A percentile compares a stretch with the other conserved stretches of the same genome.
Conservation (phyloP, 371 early-diverging fungal genomes). For the Choanephora cucurbitarum region DNA sequence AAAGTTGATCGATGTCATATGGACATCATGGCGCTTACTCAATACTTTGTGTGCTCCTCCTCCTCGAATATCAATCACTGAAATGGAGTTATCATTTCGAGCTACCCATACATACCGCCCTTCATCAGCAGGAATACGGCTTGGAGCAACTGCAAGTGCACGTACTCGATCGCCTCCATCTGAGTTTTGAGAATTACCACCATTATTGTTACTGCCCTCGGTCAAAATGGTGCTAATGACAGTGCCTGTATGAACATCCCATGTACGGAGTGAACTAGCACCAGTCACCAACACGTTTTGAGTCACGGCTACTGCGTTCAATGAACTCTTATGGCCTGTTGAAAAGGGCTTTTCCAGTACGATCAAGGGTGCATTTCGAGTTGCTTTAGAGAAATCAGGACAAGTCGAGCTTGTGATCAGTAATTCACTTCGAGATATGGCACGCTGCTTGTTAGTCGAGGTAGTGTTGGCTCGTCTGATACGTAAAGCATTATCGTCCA, state of each 20-base stretch:
- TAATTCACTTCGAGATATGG: conserved; percentile 22
- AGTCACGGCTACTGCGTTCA: conserved; percentile 12
- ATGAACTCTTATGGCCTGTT: conserved; percentile 19
- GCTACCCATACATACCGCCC: conserved; percentile 69
- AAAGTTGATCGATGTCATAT: conserved; percentile 61
- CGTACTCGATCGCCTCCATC: conserved; percentile 33
- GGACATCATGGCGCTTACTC: conserved; percentile 54
- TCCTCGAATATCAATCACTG: conserved; percentile 55
- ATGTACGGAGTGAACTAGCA: conserved; percentile 12
- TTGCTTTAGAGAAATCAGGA: conserved; percentile 24
- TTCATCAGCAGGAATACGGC: conserved; percentile 44
- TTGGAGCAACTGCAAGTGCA: conserved; percentile 42
- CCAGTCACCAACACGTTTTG: conserved; percentile 24
- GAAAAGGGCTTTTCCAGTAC: conserved; percentile 14
- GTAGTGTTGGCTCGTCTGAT: conserved; percentile 20
- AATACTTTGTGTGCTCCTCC: conserved; percentile 33
- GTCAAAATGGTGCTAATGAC: conserved; percentile 13
- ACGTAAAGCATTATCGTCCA: not conserved
- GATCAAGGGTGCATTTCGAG: conserved; percentile 22
- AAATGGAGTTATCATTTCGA: conserved; percentile 57
- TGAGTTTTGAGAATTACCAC: conserved; percentile 14
- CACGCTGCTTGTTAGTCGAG: conserved; percentile 7
- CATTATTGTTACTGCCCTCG: conserved; percentile 5
- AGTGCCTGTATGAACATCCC: conserved; percentile 20
- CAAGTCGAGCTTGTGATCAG: conserved; percentile 18